Evolutionary conservation across 257 asterid genomes (phyloP).

Genomic region (Nicotiana tomentosiformis): DNA sequence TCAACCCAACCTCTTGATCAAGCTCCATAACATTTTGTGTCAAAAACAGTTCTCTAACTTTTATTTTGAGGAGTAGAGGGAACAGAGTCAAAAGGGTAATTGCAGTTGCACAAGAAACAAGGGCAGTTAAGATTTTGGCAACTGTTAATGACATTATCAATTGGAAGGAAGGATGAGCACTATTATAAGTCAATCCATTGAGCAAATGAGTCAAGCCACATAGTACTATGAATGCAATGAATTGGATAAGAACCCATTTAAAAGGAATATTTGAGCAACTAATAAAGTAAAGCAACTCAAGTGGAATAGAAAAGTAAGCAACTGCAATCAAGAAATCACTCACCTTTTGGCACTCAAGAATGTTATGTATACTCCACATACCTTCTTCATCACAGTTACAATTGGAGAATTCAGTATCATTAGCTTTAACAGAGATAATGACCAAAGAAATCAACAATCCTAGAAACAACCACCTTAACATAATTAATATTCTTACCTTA

Average conservation of each 20-base stretch:
- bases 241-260: slow-evolving; percentile 43
- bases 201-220: slow-evolving; percentile 46
- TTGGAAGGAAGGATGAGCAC: slow-evolving; percentile 33
- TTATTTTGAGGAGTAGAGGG: slow-evolving; percentile 34
- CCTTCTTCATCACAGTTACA: slow-evolving; percentile 39
- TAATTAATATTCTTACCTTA: slow-evolving; percentile 7
- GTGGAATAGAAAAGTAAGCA: slow-evolving; percentile 42
- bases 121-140: slow-evolving; percentile 36
- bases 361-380: slow-evolving; percentile 25
- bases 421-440: slow-evolving; percentile 21
- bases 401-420: slow-evolving; percentile 10
- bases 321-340: slow-evolving; percentile 43
- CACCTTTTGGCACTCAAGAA: slow-evolving; percentile 32
- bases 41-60: slow-evolving; percentile 39
- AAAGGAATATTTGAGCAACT: slow-evolving; percentile 39
- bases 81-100: slow-evolving; percentile 37
- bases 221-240: slow-evolving; percentile 40
- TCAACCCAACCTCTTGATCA: slow-evolving; percentile 39
- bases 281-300: slow-evolving; percentile 36
- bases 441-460: slow-evolving; percentile 21
- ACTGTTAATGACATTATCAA: slow-evolving; percentile 34
- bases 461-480: slow-evolving; percentile 17
- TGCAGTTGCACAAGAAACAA: slow-evolving; percentile 44
- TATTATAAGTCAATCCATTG: slow-evolving; percentile 29
- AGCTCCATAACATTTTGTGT: slow-evolving; percentile 39